These are phyloP conservation scores for Melampsora medusae DNA, from an alignment of 1,284 basidiomycete species.

Conservation along the genomic window DNA sequence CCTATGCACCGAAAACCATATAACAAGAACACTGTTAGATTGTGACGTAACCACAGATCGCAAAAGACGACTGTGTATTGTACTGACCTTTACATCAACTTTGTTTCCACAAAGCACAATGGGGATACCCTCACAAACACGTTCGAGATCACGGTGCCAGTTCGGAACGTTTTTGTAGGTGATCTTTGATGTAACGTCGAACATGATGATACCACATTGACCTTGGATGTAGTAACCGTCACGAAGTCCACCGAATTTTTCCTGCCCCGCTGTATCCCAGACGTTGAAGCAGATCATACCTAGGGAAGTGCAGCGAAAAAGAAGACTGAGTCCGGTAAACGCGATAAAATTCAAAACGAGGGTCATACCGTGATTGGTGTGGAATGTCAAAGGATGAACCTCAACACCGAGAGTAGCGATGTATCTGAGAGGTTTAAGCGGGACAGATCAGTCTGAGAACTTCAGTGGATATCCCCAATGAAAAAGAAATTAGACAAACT, in stretches of 20 bases:
- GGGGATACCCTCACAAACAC: conserved; percentile 98
- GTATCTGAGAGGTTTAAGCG: conserved; percentile 22
- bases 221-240: conserved; percentile 99
- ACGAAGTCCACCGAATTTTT: conserved; percentile 98
- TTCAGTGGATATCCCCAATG: not conserved
- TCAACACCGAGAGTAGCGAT: conserved; percentile 98
- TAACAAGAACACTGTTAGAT: not conserved
- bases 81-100: conserved; percentile 91
- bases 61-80: not conserved
- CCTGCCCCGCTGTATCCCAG: conserved; percentile 99
- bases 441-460: conserved; percentile 6
- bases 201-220: conserved; percentile 99
- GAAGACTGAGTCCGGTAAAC: not conserved
- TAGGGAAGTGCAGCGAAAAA: conserved; percentile 58
- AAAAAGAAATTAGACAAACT: conserved; percentile 59
- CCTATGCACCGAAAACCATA: conserved; percentile 61
- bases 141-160: conserved; percentile 99
- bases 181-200: conserved; percentile 99
- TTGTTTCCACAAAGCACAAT: conserved; percentile 99
- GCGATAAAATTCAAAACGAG: not conserved
- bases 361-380: conserved; percentile 68
- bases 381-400: conserved; percentile 90
- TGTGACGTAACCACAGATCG: not conserved
- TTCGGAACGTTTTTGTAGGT: conserved; percentile 99
- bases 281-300: conserved; percentile 99